phyloP scores from a whole-genome alignment of 2,329 filamentous ascomycete genomes.

The Colletotrichum spinosum region DNA sequence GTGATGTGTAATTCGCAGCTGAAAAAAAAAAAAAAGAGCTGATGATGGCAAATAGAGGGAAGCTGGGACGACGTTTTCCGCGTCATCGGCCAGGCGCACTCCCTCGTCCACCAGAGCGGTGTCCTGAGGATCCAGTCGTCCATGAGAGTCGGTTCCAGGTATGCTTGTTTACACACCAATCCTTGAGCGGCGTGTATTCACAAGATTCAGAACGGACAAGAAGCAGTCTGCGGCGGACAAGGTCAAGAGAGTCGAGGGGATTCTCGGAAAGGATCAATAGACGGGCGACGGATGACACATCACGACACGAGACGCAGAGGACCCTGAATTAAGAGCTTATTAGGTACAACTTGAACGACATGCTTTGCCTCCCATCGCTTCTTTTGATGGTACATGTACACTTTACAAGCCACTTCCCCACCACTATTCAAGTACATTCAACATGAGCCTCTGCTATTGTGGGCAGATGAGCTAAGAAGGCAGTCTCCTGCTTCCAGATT shows the following conservation, averaged over 20 bases:
- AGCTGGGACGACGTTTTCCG: constrained; percentile 89
- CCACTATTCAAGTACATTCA: constrained; percentile 3
- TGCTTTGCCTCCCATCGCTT: constrained; percentile 20
- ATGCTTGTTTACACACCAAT: constrained; percentile 42
- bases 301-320: not conserved
- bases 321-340: constrained; percentile 13
- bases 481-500: too few relatives aligned
- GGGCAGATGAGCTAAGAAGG: too few relatives aligned
- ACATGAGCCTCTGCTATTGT: constrained; percentile 7
- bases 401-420: not conserved
- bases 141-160: constrained; percentile 86
- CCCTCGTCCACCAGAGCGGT: constrained; percentile 80
- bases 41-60: constrained; percentile 71
- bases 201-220: constrained; percentile 78
- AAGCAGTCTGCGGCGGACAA: constrained; percentile 85
- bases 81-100: constrained; percentile 88
- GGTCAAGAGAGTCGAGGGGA: constrained; percentile 70
- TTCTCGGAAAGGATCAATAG: constrained; percentile 52
- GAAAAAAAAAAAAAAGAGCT: too few relatives aligned
- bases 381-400: constrained; percentile 30
- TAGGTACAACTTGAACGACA: constrained; percentile 26
- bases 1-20: too few relatives aligned
- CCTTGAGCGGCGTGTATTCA: not conserved
- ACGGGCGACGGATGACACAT: not conserved
- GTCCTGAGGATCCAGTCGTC: constrained; percentile 87